These are phyloP conservation scores for Solanum tarijense DNA, from an alignment of 257 asterid species.

Conservation along the genomic window DNA sequence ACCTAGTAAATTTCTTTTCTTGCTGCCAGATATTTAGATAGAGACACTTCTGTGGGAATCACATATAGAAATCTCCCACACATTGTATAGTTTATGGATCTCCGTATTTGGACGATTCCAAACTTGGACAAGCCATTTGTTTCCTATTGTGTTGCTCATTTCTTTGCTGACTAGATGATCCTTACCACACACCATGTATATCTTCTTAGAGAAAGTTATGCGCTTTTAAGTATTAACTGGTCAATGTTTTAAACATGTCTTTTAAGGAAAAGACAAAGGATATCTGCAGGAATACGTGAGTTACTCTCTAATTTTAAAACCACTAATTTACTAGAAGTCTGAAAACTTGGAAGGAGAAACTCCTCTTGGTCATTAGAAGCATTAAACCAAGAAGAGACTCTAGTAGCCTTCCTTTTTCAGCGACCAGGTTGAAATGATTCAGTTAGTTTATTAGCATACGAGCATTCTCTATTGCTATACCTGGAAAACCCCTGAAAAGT, in stretches of 20 bases:
- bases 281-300: background rate
- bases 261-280: background rate
- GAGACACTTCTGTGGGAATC: background rate
- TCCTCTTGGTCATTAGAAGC: background rate
- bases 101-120: background rate
- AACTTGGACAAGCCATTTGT: background rate
- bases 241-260: background rate
- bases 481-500: background rate
- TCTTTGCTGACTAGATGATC: background rate
- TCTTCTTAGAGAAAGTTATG: background rate
- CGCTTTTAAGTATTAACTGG: background rate
- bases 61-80: background rate
- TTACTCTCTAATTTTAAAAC: background rate
- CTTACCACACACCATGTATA: background rate
- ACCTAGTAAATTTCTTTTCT: background rate
- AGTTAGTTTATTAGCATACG: background rate
- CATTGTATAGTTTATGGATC: background rate
- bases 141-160: background rate
- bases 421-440: background rate
- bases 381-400: background rate
- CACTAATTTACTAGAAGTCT: background rate
- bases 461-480: background rate
- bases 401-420: background rate
- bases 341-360: background rate
- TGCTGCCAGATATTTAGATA: background rate